A percentile compares a stretch with the other conserved stretches of the same genome.
phyloP scores from a whole-genome alignment of 345 rosid genomes.

The Lagerstroemia speciosa region DNA sequence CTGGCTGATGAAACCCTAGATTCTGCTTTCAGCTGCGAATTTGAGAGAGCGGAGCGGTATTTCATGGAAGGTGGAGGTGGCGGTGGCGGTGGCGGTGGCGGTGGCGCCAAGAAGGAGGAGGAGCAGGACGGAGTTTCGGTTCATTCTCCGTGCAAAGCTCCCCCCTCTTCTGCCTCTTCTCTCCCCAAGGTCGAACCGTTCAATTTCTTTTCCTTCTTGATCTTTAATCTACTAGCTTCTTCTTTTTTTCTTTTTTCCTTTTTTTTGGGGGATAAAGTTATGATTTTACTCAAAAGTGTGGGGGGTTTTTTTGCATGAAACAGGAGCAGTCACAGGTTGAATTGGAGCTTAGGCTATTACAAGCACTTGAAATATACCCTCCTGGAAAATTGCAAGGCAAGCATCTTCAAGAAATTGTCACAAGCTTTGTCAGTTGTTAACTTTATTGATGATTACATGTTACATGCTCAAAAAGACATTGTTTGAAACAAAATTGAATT shows the following conservation, averaged over 20 bases:
- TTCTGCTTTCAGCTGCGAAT: background rate
- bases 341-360: slow-evolving; percentile 82
- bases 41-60: background rate
- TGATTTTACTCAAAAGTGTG: background rate
- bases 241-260: background rate
- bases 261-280: background rate
- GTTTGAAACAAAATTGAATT: background rate
- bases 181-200: slow-evolving; percentile 58
- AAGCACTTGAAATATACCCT: slow-evolving; percentile 92
- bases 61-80: slow-evolving; percentile 10
- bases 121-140: slow-evolving; percentile 92
- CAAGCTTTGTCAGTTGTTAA: background rate
- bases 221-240: too few species aligned
- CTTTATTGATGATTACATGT: background rate
- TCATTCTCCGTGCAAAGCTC: slow-evolving; percentile 91
- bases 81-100: slow-evolving; percentile 26
- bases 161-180: slow-evolving; percentile 93
- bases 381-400: slow-evolving; percentile 72
- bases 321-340: slow-evolving; percentile 93
- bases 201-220: too few species aligned
- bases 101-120: slow-evolving; percentile 41
- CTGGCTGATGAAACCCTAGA: background rate
- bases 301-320: background rate
- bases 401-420: background rate
- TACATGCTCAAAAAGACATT: background rate